A percentile compares a stretch with the other conserved stretches of the same genome.
Conservation (phyloP, 805 yeast species). For the Pichia occidentalis region DNA sequence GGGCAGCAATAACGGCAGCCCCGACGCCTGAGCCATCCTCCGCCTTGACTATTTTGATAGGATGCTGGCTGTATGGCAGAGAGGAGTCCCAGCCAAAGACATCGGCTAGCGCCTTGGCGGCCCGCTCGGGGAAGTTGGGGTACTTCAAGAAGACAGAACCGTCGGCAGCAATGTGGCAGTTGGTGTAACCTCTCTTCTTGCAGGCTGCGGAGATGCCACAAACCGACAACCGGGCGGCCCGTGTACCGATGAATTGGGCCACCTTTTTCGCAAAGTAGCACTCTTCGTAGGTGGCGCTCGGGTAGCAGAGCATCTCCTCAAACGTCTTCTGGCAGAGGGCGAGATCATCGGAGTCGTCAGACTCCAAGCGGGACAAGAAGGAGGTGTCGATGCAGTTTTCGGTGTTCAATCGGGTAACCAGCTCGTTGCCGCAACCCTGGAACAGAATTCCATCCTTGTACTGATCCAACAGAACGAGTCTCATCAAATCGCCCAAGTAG, state of each 20-base stretch:
- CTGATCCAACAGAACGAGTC: slow-evolving; percentile 74
- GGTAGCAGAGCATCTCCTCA: slow-evolving; percentile 42
- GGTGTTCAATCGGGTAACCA: slow-evolving; percentile 46
- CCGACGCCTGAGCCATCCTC: slow-evolving; percentile 99
- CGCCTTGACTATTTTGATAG: slow-evolving; percentile 81
- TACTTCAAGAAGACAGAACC: slow-evolving; percentile 94
- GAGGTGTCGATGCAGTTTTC: slow-evolving; percentile 85
- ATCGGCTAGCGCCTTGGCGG: slow-evolving; percentile 86
- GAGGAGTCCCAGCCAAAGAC: slow-evolving; percentile 73
- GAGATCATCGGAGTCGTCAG: slow-evolving; percentile 83
- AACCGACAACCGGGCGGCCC: slow-evolving; percentile 89
- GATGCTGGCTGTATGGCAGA: slow-evolving; percentile 48
- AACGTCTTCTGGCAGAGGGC: slow-evolving; percentile 69
- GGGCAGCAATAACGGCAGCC: slow-evolving; percentile 96
- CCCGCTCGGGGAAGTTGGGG: slow-evolving; percentile 90
- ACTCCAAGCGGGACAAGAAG: slow-evolving; percentile 79
- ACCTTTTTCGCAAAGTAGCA: slow-evolving; percentile 75
- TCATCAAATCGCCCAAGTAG: slow-evolving; percentile 88
- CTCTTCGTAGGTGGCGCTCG: slow-evolving; percentile 72
- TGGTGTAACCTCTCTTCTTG: slow-evolving; percentile 72
- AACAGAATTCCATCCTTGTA: slow-evolving; percentile 62
- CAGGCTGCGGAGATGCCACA: slow-evolving; percentile 97
- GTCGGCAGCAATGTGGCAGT: slow-evolving; percentile 93
- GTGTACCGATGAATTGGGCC: slow-evolving; percentile 84
- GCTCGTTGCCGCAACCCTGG: slow-evolving; percentile 47